phyloP scores from a whole-genome alignment of 2,329 filamentous ascomycete genomes.

The Dothiorella sarmentorum region DNA sequence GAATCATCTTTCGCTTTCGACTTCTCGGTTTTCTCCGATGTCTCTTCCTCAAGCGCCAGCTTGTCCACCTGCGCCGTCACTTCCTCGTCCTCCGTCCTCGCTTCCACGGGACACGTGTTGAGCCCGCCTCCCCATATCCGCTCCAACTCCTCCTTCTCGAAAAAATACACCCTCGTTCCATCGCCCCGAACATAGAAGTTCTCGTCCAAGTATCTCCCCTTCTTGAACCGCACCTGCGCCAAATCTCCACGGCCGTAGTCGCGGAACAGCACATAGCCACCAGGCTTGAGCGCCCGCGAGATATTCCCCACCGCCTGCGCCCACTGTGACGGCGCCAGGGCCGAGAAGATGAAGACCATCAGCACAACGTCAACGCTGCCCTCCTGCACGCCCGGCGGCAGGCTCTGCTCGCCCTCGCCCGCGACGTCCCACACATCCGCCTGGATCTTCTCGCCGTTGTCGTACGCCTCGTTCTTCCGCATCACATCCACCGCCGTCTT shows the following conservation, averaged over 20 bases:
- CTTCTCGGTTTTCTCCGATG: background rate
- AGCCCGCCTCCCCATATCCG: slow-evolving; percentile 66
- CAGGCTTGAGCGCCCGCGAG: slow-evolving; percentile 78
- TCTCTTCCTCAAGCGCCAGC: slow-evolving; percentile 3
- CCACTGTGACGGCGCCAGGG: slow-evolving; percentile 83
- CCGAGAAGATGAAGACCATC: slow-evolving; percentile 97
- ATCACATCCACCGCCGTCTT: slow-evolving; percentile 94
- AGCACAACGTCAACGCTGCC: slow-evolving; percentile 87
- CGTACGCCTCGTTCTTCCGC: slow-evolving; percentile 73
- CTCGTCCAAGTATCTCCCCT: slow-evolving; percentile 87
- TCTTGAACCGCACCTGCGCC: slow-evolving; percentile 95
- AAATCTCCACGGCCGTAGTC: slow-evolving; percentile 96
- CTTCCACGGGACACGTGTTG: background rate
- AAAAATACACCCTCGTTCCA: slow-evolving; percentile 96
- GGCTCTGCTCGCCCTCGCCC: slow-evolving; percentile 46
- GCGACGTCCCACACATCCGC: slow-evolving; percentile 96
- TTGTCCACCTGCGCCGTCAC: slow-evolving; percentile 24
- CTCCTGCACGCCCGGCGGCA: slow-evolving; percentile 74
- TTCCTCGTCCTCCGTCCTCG: slow-evolving; percentile 21
- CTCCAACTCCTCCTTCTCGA: slow-evolving; percentile 78
- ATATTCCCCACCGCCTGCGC: slow-evolving; percentile 76
- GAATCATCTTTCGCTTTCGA: background rate
- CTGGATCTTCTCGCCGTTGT: slow-evolving; percentile 63
- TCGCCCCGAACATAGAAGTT: slow-evolving; percentile 97
- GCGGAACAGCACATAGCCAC: slow-evolving; percentile 89